Conservation (phyloP, 192 early-diverging fungal species). For the Mycoemilia scoparia region DNA sequence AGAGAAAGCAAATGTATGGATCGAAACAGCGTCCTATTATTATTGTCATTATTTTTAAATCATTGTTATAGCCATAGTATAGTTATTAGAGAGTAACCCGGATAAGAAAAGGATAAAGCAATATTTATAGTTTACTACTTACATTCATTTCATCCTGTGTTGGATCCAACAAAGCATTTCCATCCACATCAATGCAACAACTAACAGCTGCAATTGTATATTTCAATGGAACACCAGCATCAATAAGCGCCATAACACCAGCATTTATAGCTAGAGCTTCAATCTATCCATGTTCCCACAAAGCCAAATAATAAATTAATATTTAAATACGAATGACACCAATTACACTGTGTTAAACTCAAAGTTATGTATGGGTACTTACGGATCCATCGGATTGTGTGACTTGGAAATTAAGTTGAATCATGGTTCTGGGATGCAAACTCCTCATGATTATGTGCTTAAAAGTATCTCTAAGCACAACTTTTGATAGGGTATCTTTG, state of each 20-base stretch:
- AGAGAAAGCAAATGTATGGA: conserved; percentile 69
- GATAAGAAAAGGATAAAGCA: not conserved
- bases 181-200: conserved; percentile 42
- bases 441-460: conserved; percentile 55
- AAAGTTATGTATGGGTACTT: conserved; percentile 10
- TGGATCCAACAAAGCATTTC: conserved; percentile 58
- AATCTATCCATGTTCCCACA: not conserved
- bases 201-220: conserved; percentile 47
- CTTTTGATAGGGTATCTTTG: conserved; percentile 58
- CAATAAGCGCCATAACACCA: conserved; percentile 60
- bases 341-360: not conserved
- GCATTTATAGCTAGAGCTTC: conserved; percentile 69
- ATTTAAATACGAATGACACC: conserved; percentile 1
- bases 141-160: conserved; percentile 51
- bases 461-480: conserved; percentile 46
- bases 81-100: not conserved
- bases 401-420: conserved; percentile 77
- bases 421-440: conserved; percentile 69
- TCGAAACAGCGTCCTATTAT: conserved; percentile 39
- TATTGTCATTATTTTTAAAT: not conserved
- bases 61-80: not conserved
- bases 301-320: not conserved
- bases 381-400: conserved; percentile 73
- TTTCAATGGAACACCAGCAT: conserved; percentile 75
- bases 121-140: conserved; percentile 1